phyloP scores from a whole-genome alignment of 129 eudicot species.

The Saussurea involucrata region DNA sequence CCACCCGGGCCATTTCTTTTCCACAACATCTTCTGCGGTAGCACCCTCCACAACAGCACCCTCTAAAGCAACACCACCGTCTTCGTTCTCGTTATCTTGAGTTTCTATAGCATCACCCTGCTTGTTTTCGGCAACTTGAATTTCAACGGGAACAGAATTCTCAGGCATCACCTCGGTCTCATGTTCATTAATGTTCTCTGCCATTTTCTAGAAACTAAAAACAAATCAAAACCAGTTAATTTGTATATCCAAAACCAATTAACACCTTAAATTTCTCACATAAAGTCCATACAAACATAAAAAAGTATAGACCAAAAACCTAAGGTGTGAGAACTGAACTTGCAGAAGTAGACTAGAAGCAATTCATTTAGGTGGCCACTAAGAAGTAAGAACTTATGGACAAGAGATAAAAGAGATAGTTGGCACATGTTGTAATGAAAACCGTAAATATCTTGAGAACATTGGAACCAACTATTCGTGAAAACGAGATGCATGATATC shows the following conservation, averaged over 20 bases:
- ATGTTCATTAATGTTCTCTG: constrained; percentile 38
- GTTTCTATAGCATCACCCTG: constrained; percentile 1
- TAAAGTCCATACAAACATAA: not conserved
- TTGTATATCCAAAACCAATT: not conserved
- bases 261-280: not conserved
- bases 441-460: not conserved
- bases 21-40: constrained; percentile 29
- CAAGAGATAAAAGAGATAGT: not conserved
- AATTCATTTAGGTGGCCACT: not conserved
- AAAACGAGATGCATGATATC: not conserved
- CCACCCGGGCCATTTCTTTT: constrained; percentile 97
- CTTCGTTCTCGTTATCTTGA: constrained; percentile 8
- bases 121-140: constrained; percentile 40
- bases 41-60: not conserved
- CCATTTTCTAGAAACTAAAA: constrained; percentile 39
- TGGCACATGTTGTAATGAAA: not conserved
- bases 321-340: not conserved
- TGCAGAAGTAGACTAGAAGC: not conserved
- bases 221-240: not conserved
- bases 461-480: not conserved
- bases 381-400: not conserved
- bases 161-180: constrained; percentile 36
- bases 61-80: constrained; percentile 11
- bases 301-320: not conserved
- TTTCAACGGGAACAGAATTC: constrained; percentile 45